Percentiles rank a stretch among this genome's conserved stretches.
phyloP scores from a whole-genome alignment of 306 rosid genomes.

The Pyrus bretschneideri region DNA sequence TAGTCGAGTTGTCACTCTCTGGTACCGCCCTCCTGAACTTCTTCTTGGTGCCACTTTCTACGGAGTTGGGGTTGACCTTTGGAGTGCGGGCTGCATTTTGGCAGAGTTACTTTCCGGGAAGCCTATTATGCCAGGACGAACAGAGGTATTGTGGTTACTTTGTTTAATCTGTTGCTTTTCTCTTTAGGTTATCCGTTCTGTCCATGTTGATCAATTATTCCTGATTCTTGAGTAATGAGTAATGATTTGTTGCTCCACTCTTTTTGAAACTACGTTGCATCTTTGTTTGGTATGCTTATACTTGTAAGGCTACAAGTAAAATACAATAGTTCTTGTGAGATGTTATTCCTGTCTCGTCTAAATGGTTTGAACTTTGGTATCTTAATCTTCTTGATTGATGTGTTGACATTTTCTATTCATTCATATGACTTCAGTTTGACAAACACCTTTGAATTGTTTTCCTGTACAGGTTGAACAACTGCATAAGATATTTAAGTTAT shows the following conservation, averaged over 20 bases:
- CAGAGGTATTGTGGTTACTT: constrained; percentile 60
- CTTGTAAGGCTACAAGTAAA: not conserved
- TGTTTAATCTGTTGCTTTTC: constrained; percentile 5
- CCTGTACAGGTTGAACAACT: constrained; percentile 81
- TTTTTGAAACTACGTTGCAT: not conserved
- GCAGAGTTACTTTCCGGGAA: constrained; percentile 85
- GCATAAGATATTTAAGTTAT: constrained; percentile 91
- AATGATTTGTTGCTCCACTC: constrained; percentile 10
- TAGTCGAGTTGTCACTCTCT: constrained; percentile 87
- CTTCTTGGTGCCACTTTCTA: constrained; percentile 82
- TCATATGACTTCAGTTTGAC: constrained; percentile 24
- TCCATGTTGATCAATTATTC: not conserved
- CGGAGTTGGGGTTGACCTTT: constrained; percentile 67
- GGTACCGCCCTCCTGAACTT: constrained; percentile 97
- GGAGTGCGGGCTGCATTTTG: constrained; percentile 98
- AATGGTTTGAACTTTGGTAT: not conserved
- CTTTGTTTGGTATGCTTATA: constrained; percentile 1
- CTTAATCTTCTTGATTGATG: not conserved
- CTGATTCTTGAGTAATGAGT: not conserved
- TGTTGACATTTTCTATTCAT: not conserved
- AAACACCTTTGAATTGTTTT: constrained; percentile 24
- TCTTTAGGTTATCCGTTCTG: not conserved
- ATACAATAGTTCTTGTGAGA: not conserved
- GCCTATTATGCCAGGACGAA: constrained; percentile 93
- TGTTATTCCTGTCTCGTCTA: not conserved